phyloP scores from a whole-genome alignment of 2,329 filamentous ascomycete species.

The Paecilomyces formosus region DNA sequence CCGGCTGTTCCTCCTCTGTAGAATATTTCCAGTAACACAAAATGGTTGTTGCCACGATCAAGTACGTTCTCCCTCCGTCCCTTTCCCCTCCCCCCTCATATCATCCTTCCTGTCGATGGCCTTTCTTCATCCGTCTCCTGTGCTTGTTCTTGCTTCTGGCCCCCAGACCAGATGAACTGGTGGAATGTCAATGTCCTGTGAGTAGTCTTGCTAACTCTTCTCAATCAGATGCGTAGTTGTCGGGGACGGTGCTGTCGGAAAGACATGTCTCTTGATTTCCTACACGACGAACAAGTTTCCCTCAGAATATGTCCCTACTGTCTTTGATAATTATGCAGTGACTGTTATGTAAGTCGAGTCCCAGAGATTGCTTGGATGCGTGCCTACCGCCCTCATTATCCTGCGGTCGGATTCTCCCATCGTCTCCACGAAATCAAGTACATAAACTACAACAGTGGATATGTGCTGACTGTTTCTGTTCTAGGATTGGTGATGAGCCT shows the following conservation, averaged over 20 bases:
- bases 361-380: slow-evolving; percentile 1
- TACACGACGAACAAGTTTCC: slow-evolving; percentile 99
- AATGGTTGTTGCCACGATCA: slow-evolving; percentile 58
- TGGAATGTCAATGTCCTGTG: slow-evolving; percentile 6
- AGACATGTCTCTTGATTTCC: slow-evolving; percentile 97
- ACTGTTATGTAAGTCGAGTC: slow-evolving; percentile 83
- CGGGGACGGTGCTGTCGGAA: slow-evolving; percentile 97
- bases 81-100: slow-evolving; percentile 1
- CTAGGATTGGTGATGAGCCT: slow-evolving; percentile 96
- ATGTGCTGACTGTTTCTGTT: neutral
- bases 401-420: neutral
- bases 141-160: slow-evolving; percentile 2
- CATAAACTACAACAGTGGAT: neutral
- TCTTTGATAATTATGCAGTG: slow-evolving; percentile 99
- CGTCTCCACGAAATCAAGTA: neutral
- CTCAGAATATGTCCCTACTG: slow-evolving; percentile 98
- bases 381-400: neutral
- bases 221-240: slow-evolving; percentile 84
- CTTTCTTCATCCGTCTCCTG: slow-evolving; percentile 4
- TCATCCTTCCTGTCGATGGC: neutral
- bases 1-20: neutral
- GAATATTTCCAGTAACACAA: slow-evolving; percentile 16
- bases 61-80: slow-evolving; percentile 38
- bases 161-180: slow-evolving; percentile 1
- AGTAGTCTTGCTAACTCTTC: slow-evolving; percentile 9